phyloP scores from a whole-genome alignment of 2,329 filamentous ascomycete species.

The Eurotiales sp. region DNA sequence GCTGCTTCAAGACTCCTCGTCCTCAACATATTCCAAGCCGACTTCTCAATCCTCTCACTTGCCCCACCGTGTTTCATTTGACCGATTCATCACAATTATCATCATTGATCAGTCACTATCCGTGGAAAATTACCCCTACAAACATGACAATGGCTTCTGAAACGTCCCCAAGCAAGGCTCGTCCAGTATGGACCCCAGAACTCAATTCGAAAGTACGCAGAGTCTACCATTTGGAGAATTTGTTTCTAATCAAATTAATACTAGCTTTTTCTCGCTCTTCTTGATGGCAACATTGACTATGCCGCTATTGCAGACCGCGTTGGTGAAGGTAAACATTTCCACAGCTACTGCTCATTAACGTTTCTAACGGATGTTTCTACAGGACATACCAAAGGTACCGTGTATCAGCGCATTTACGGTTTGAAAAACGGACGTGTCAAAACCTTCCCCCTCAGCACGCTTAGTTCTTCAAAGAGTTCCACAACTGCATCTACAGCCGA shows the following conservation, averaged over 20 bases:
- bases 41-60: not conserved
- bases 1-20: not conserved
- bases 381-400: not conserved
- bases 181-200: not conserved
- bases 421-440: not conserved
- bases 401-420: not conserved
- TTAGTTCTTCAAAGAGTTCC: not conserved
- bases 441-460: not conserved
- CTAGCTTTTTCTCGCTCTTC: not conserved
- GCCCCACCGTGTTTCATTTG: not conserved
- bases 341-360: not conserved
- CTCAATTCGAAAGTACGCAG: not conserved
- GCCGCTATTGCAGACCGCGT: not conserved
- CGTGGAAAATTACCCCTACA: too few species aligned
- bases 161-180: not conserved
- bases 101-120: too few species aligned
- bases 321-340: not conserved
- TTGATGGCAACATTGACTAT: not conserved
- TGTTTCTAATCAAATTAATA: not conserved
- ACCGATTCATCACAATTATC: too few species aligned
- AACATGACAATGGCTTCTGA: not conserved
- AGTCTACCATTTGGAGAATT: not conserved
- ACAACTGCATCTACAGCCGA: too few species aligned
- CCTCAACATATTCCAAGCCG: not conserved
- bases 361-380: not conserved